Evolutionary conservation across 2,329 filamentous ascomycete genomes (phyloP).

Genomic region (Colletotrichum tofieldiae): DNA sequence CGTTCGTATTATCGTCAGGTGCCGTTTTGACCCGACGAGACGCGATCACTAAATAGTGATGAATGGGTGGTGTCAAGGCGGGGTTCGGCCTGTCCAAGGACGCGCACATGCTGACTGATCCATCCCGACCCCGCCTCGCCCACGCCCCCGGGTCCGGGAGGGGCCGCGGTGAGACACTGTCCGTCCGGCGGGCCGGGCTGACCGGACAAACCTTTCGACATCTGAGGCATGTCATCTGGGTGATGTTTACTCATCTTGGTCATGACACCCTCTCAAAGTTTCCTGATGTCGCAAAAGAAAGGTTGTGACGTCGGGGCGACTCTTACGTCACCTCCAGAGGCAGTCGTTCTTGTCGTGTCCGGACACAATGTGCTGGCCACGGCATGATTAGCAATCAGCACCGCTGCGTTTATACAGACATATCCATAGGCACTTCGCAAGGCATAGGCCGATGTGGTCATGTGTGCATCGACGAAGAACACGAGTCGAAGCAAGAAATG

Average conservation of each 20-base stretch:
- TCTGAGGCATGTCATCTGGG: background rate
- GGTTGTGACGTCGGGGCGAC: too few relatives aligned
- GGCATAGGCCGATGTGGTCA: background rate
- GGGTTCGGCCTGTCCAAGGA: background rate
- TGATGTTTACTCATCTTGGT: background rate
- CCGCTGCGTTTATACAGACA: background rate
- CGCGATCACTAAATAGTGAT: background rate
- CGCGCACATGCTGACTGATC: slow-evolving; percentile 13
- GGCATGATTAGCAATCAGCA: background rate
- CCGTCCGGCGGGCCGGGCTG: slow-evolving; percentile 1
- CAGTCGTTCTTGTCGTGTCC: background rate
- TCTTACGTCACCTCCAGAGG: too few relatives aligned
- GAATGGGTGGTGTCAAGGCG: slow-evolving; percentile 9
- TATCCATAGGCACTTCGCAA: background rate
- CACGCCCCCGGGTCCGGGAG: slow-evolving; percentile 4
- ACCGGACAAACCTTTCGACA: background rate
- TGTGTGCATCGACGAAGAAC: background rate
- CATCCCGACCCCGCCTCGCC: slow-evolving; percentile 11
- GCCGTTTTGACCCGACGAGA: background rate
- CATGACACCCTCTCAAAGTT: rapidly evolving
- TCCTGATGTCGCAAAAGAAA: background rate
- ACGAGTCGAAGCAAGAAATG: background rate
- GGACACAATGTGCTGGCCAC: background rate
- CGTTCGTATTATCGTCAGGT: background rate
- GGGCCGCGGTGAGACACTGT: slow-evolving; percentile 6